Conservation (phyloP, 345 rosid genomes). For the Dimocarpus longan region DNA sequence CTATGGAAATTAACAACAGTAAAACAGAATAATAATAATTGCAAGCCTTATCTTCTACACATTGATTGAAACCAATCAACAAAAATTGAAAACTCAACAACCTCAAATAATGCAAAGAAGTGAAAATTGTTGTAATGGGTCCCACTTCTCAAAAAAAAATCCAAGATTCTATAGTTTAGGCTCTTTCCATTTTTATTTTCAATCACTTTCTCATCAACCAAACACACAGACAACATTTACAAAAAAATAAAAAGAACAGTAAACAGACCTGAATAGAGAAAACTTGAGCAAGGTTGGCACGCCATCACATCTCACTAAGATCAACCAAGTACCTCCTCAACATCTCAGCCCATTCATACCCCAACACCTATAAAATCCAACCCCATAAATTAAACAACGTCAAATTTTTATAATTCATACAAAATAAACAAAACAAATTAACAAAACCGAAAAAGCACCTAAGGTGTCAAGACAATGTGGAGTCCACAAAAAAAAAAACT, state of each 20-base stretch:
- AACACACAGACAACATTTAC: constrained; percentile 1
- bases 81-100: background rate
- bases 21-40: background rate
- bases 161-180: constrained; percentile 16
- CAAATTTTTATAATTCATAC: background rate
- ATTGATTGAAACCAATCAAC: background rate
- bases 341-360: constrained; percentile 99
- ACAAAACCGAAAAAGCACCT: constrained; percentile 39
- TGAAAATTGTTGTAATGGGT: background rate
- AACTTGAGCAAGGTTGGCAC: constrained; percentile 96
- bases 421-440: background rate
- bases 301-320: constrained; percentile 99
- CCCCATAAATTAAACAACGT: background rate
- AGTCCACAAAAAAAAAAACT: constrained; percentile 73
- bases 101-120: background rate
- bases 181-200: background rate
- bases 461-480: constrained; percentile 83
- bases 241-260: background rate
- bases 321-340: constrained; percentile 91
- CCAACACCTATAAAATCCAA: constrained; percentile 59
- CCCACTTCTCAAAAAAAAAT: constrained; percentile 23
- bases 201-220: constrained; percentile 30
- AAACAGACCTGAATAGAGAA: constrained; percentile 82
- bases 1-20: background rate
- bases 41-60: background rate